Conservation (phyloP, 495 filamentous ascomycete species). For the Hypoxylon subgilvum region DNA sequence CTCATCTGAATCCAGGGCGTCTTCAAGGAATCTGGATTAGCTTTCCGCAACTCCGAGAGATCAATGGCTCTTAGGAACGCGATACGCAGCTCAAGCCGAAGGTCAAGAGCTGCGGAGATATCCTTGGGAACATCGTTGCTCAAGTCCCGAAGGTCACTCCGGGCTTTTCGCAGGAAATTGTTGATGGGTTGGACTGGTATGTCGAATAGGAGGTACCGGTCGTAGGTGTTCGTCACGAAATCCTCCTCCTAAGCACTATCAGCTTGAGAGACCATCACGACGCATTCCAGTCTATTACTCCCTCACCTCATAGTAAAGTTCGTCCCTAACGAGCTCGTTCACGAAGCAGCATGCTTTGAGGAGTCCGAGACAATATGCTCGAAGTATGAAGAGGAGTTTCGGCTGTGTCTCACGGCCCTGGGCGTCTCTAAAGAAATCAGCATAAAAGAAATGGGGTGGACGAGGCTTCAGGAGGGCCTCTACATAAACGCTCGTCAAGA, state of each 20-base stretch:
- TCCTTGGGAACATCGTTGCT: slow-evolving; percentile 54
- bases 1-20: slow-evolving; percentile 56
- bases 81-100: slow-evolving; percentile 68
- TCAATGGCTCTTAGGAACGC: slow-evolving; percentile 64
- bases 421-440: slow-evolving; percentile 62
- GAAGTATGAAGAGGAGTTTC: slow-evolving; percentile 69
- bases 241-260: slow-evolving; percentile 81
- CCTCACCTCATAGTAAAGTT: slow-evolving; percentile 86
- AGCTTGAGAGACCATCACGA: slow-evolving; percentile 22
- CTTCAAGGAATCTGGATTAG: slow-evolving; percentile 50
- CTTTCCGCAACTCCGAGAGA: slow-evolving; percentile 47
- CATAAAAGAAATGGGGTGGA: slow-evolving; percentile 69
- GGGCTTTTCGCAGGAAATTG: slow-evolving; percentile 65
- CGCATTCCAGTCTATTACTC: slow-evolving; percentile 20
- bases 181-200: slow-evolving; percentile 64
- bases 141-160: slow-evolving; percentile 57
- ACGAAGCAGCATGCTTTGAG: slow-evolving; percentile 84
- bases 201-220: slow-evolving; percentile 72
- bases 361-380: slow-evolving; percentile 84
- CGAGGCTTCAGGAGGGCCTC: slow-evolving; percentile 78
- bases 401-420: slow-evolving; percentile 40
- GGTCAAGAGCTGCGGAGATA: slow-evolving; percentile 64
- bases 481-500: slow-evolving; percentile 94
- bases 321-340: slow-evolving; percentile 70
- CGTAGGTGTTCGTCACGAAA: slow-evolving; percentile 88